These are phyloP conservation scores for Pinus albicaulis DNA, from an alignment of 75 land plant genomes.

Conservation along the genomic window DNA sequence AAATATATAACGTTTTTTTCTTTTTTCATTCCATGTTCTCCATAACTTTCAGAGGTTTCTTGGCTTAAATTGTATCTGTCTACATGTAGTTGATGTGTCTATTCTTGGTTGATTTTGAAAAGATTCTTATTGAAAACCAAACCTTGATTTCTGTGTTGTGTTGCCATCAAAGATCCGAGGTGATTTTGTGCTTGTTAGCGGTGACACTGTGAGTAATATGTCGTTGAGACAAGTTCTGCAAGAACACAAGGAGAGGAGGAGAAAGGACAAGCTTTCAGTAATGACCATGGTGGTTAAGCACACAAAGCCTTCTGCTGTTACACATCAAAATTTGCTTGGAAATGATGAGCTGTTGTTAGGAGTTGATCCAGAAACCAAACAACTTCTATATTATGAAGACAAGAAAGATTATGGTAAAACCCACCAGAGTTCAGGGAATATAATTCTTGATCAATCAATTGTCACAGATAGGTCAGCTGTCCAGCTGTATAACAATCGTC, in stretches of 20 bases:
- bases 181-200: conserved; percentile 89
- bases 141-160: conserved; percentile 9
- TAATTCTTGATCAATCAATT: conserved; percentile 61
- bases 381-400: conserved; percentile 79
- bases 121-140: background rate
- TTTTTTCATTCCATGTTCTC: background rate
- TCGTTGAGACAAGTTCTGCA: conserved; percentile 65
- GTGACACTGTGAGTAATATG: conserved; percentile 97
- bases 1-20: background rate
- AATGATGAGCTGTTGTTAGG: conserved; percentile 87
- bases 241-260: conserved; percentile 88
- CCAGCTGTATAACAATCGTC: conserved; percentile 60
- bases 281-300: conserved; percentile 94
- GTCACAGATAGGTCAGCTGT: conserved; percentile 52
- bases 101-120: background rate
- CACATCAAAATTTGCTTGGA: conserved; percentile 85
- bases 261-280: conserved; percentile 80
- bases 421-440: conserved; percentile 25
- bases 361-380: conserved; percentile 78
- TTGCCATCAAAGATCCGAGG: conserved; percentile 66
- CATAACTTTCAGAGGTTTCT: background rate
- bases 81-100: background rate
- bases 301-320: conserved; percentile 62
- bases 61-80: background rate
- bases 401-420: conserved; percentile 24